These are phyloP conservation scores for Fagopyrum tataricum DNA, from an alignment of 148 eudicot genomes.

Conservation along the genomic window DNA sequence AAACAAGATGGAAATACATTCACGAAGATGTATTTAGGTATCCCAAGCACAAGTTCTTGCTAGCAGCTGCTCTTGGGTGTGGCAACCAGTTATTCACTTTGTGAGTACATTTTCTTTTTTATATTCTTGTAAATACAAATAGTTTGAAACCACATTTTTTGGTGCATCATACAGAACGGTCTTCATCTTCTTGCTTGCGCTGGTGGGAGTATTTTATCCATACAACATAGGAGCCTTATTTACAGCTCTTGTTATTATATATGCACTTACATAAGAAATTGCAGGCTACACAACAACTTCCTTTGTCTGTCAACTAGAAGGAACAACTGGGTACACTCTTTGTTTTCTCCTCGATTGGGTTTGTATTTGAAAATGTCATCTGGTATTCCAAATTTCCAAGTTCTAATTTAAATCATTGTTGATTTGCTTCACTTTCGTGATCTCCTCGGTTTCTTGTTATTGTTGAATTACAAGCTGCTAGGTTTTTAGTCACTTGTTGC, in stretches of 20 bases:
- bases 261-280: slow-evolving; percentile 22
- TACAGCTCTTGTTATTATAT: slow-evolving; percentile 20
- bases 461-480: no score
- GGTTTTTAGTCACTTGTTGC: background rate
- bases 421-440: no score
- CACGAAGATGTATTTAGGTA: slow-evolving; percentile 21
- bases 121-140: background rate
- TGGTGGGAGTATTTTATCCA: slow-evolving; percentile 23
- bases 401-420: background rate
- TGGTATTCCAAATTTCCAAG: background rate
- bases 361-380: background rate
- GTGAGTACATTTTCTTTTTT: slow-evolving; percentile 9
- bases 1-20: slow-evolving; percentile 22
- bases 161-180: slow-evolving; percentile 14
- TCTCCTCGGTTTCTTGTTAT: no score
- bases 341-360: background rate
- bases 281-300: slow-evolving; percentile 19
- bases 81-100: slow-evolving; percentile 19
- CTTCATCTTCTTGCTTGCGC: slow-evolving; percentile 19
- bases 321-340: slow-evolving; percentile 18
- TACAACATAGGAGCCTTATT: slow-evolving; percentile 21
- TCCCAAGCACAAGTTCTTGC: slow-evolving; percentile 19
- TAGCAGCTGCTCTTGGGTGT: slow-evolving; percentile 23
- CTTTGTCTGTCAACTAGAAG: slow-evolving; percentile 21
- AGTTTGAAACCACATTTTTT: background rate